A percentile compares a stretch with the other conserved stretches of the same genome.
phyloP scores from a whole-genome alignment of 164 flowering plant species.

The Protea cynaroides region DNA sequence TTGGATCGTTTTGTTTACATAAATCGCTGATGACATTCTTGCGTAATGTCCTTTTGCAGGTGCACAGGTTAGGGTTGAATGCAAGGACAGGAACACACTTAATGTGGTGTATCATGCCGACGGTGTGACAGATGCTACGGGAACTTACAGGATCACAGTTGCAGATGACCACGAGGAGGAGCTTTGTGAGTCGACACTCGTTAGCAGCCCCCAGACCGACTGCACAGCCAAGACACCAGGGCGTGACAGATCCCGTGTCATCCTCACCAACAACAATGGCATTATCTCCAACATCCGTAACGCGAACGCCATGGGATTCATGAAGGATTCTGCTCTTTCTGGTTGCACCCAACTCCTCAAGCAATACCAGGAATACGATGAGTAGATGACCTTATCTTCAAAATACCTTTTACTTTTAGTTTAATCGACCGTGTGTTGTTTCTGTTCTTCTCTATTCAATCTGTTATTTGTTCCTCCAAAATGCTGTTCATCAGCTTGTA shows the following conservation, averaged over 20 bases:
- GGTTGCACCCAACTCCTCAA: conserved; percentile 43
- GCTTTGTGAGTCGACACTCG: conserved; percentile 46
- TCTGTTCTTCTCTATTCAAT: no score
- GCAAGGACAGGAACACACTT: conserved; percentile 40
- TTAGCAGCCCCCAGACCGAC: conserved; percentile 44
- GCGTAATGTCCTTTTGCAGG: conserved; percentile 20
- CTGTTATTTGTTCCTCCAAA: no score
- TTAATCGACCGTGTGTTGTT: no score
- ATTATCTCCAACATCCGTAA: conserved; percentile 38
- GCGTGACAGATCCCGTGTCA: conserved; percentile 60
- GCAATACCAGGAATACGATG: conserved; percentile 38
- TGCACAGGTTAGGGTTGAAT: conserved; percentile 56
- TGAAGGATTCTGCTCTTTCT: conserved; percentile 27
- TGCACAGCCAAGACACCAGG: conserved; percentile 37
- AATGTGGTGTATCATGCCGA: conserved; percentile 30
- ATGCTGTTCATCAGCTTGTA: no score
- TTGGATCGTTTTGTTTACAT: no score
- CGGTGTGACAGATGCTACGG: conserved; percentile 40
- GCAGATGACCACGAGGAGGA: conserved; percentile 42
- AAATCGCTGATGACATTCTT: background rate
- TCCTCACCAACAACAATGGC: conserved; percentile 61
- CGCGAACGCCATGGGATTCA: conserved; percentile 61
- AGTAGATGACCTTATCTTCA: conserved; percentile 6
- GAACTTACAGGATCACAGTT: conserved; percentile 43
- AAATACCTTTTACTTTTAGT: no score